Evolutionary conservation across 805 yeast species (phyloP), one percentile per base, ranked within the genome.

Genomic region (Dipodascus albidus): DNA sequence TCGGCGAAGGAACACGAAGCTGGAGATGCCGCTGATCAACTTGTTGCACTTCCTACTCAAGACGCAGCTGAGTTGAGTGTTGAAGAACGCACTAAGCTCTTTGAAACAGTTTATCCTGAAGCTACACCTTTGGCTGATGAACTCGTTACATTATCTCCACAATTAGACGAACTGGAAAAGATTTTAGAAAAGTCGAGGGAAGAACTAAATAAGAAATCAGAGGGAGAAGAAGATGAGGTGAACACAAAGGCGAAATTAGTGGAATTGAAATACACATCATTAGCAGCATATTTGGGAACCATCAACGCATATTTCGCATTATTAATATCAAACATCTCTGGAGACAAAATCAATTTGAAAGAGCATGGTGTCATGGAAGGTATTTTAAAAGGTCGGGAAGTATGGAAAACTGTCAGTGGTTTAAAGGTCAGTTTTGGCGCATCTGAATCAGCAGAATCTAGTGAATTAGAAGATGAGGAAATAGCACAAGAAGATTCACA

Each of bases 291-390:
- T 64, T 66, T 88, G 54, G 93, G 91, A 14, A 74, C 95, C 23
- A 79, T 91, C 23, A 72, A 84, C 2, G 78, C 89, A 3, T 91
- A 89, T 66, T 80, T 91, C 61, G 85, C 96, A 2, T 64, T 93
- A 15, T 79, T 91, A 57, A 68, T 79, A 17, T 81, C 81, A 41
- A 76, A 79, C 48, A 63, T 83, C 42, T 68, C 71, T 48, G 71
- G 72, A 21, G 82, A 79, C 23, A 84, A 80, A 51, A 65, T 53
- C 73, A 70, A 78, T 9, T 81, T 90, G 84, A 88, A 87, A 61
- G 95, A 87, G 53, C 91, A 85, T 59, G 85, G 91, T 2, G 83
- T 91, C 1, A 91, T 93, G 96, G 89, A 87, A 62, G 78, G 85
- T 24, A 82, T 91, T 33, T 71, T 91, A 52, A 81, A 85, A 52